A percentile compares a stretch with the other conserved stretches of the same genome.
Evolutionary conservation across 345 rosid genomes (phyloP).

Genomic region (Carallia pectinifolia): DNA sequence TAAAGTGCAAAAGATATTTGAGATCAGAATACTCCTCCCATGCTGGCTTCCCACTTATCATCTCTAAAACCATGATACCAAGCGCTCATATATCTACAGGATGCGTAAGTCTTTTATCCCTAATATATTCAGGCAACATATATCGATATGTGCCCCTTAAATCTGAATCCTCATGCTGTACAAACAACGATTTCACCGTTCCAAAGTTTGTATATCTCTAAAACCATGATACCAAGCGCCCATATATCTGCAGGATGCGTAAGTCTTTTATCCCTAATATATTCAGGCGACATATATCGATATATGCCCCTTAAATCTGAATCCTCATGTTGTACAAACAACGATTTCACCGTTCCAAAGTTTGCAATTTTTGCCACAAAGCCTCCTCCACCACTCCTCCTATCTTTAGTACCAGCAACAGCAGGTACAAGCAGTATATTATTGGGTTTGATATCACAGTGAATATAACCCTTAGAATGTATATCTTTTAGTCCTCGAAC

Average conservation of each 20-base stretch:
- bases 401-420: neutral
- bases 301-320: neutral
- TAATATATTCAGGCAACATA: constrained; percentile 7
- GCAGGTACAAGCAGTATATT: constrained; percentile 6
- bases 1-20: neutral
- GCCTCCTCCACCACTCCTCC: neutral
- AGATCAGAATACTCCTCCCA: neutral
- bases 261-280: neutral
- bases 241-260: neutral
- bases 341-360: neutral
- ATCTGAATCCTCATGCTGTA: neutral
- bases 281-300: constrained; percentile 10
- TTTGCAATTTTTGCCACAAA: constrained; percentile 4
- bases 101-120: neutral
- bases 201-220: constrained; percentile 6
- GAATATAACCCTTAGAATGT: neutral
- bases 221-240: too few species aligned
- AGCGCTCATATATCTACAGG: constrained; percentile 9
- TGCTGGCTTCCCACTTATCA: constrained; percentile 1
- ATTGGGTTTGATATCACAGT: constrained; percentile 13
- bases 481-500: neutral
- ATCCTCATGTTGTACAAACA: neutral
- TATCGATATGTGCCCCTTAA: constrained; percentile 1
- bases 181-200: neutral
- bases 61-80: neutral